Base-by-base conservation (phyloP, 2,329 filamentous ascomycete genomes). In the Domatiomyces globalis region DNA sequence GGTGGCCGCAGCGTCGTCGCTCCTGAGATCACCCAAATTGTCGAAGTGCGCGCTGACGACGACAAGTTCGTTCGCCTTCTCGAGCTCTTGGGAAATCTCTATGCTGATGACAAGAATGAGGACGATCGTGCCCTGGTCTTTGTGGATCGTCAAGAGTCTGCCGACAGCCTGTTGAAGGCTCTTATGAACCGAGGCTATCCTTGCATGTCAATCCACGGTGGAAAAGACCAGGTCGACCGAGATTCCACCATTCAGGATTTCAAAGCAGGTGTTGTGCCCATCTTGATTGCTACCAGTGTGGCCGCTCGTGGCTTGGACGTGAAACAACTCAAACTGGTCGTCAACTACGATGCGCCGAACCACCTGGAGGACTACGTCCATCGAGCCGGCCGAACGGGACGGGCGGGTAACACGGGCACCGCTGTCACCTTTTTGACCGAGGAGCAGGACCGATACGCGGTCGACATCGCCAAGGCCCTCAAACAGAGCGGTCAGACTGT, bases 261-360 rank as follows among this genome's bases (percentile, higher is more conserved):
- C 75, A 96, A 94, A 69, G 85, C 83, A 61, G 92, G 92, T 51
- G 79, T 90, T 44, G 80, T 94, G 46, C 89, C 89, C 0, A 84
- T 98, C 51, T 74, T 98, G 63, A 84, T 96, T 63, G 92, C 92
- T 9, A 98, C 92, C 0, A 95, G 90, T 9, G 87, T 98, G 53
- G 92, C 92, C 42, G 92, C 92, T 48, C 85, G 92, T 67, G 92
- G 92, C 54, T 74, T 98, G 43, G 92, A 98, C 66, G 90, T 98
- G 45, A 95, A 95, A 69, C 87, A 94, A 65, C 75, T 98, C 33
- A 95, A 94, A 67, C 77, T 96, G 29, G 92, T 98, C 7, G 83
- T 98, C 69, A 61, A 61, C 49, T 61, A 58, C 49, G 58, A 61
- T 42, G 58, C 56, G 4, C 58, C 58, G 12, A 61, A 61, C 52